Base-by-base conservation (phyloP, 352 stramenopile species). In the Pilasporangium apinafurcum region DNA sequence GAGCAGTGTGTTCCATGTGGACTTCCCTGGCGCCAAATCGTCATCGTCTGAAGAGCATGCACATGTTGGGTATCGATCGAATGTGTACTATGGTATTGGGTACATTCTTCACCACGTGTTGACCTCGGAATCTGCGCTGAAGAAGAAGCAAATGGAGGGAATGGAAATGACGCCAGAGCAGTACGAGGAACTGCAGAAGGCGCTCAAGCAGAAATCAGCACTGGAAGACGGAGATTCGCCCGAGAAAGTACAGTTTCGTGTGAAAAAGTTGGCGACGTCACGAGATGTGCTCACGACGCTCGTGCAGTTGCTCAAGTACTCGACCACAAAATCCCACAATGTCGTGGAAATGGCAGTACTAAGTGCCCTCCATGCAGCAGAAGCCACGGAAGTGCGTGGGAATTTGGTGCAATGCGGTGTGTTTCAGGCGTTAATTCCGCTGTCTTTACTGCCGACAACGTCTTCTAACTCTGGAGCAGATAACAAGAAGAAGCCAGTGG, bases 131-230 rank as follows among this genome's bases (percentile, higher is more conserved):
- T 73, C 96, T 42, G 86, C 94, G 37, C 73, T 98, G 5, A 94
- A 96, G 41, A 95, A 88, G 45, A 96, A 98, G 68, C 85, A 96
- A 51, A 98, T 98, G 70, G 78, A 93, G 25, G 92, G 92, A 8
- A 98, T 97, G 71, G 95, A 98, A 51, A 89, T 98, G 46, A 97
- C 92, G 0, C 79, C 93, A 26, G 94, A 99, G 48, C 93, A 99
- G 64, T 99, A 98, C 62, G 95, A 99, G 74, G 83, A 99, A 61
- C 69, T 99, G 14, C 89, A 98, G 62, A 84, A 93, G 39, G 81
- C 97, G 36, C 66, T 94, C 16, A 93, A 94, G 44, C 88, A 96
- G 45, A 98, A 98, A 55, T 97, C 92, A 12, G 68, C 87, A 22
- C 80, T 98, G 36, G 90, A 93, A 21, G 83, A 93, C 37, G 80